Conservation (phyloP, 768 basidiomycete genomes). For the Lactarius indigo region DNA sequence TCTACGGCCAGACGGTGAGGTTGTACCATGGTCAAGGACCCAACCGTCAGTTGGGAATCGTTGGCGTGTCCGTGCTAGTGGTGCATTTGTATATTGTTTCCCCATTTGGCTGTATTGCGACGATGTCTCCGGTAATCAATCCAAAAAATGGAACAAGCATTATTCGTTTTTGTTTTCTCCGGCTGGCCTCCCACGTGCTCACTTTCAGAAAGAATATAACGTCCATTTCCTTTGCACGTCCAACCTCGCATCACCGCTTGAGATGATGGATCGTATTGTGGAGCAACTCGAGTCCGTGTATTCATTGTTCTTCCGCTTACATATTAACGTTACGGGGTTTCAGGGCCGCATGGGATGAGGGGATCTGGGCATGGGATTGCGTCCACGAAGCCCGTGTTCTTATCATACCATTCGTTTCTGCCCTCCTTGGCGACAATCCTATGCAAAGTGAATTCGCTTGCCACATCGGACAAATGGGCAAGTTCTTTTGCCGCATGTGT, state of each 20-base stretch:
- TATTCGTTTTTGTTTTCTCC: conserved; percentile 38
- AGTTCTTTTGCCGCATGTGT: conserved; percentile 42
- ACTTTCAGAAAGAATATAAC: conserved; percentile 29
- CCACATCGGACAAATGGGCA: conserved; percentile 40
- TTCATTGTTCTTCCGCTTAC: no score
- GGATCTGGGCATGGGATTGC: conserved; percentile 41
- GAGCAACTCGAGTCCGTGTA: no score
- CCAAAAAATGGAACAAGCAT: conserved; percentile 49
- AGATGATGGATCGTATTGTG: conserved; percentile 38
- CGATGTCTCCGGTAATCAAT: conserved; percentile 43
- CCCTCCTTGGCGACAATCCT: conserved; percentile 42
- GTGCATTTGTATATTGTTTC: conserved; percentile 30
- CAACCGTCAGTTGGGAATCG: background rate
- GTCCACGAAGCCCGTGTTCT: conserved; percentile 13
- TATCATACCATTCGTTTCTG: conserved; percentile 20
- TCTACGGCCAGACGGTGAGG: background rate
- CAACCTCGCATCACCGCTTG: conserved; percentile 39
- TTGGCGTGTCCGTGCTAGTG: background rate
- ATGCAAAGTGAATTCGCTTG: conserved; percentile 45
- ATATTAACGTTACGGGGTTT: no score
- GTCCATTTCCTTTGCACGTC: no score
- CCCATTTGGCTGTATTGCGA: conserved; percentile 44
- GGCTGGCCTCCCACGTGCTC: conserved; percentile 36
- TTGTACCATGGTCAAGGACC: background rate
- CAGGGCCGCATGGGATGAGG: conserved; percentile 32